These are phyloP conservation scores for Sporothrix pallida DNA, from an alignment of 2,329 filamentous ascomycete genomes.

Conservation along the genomic window DNA sequence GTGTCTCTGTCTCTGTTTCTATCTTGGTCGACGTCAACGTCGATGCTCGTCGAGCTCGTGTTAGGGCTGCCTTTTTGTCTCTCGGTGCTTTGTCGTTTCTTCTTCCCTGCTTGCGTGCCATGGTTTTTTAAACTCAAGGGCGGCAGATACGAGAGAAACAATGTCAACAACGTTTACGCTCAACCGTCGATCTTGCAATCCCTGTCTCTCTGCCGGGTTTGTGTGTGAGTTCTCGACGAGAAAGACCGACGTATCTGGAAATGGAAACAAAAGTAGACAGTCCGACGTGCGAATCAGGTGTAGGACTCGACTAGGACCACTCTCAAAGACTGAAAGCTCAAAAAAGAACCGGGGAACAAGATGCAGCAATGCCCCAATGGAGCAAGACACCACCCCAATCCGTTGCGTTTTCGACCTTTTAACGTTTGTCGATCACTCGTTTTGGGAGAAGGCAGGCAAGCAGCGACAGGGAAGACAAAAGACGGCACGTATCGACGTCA, in stretches of 20 bases:
- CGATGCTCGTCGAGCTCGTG: neutral
- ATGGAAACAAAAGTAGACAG: constrained; percentile 14
- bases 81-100: no score
- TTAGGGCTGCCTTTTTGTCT: no score
- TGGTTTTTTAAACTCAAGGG: no score
- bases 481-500: neutral
- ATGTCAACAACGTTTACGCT: neutral
- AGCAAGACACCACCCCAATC: neutral
- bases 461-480: neutral
- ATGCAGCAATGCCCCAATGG: constrained; percentile 4
- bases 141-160: neutral
- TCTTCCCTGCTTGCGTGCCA: no score
- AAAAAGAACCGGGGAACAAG: no score
- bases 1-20: no score
- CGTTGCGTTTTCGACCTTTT: neutral
- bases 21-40: neutral
- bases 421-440: constrained; percentile 22
- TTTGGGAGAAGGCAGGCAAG: neutral
- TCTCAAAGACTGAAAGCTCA: no score
- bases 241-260: neutral
- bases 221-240: neutral
- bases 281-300: constrained; percentile 2
- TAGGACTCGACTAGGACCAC: neutral
- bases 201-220: neutral
- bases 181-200: no score